phyloP scores from a whole-genome alignment of 495 filamentous ascomycete species.

The Chaetomidium leptoderma region DNA sequence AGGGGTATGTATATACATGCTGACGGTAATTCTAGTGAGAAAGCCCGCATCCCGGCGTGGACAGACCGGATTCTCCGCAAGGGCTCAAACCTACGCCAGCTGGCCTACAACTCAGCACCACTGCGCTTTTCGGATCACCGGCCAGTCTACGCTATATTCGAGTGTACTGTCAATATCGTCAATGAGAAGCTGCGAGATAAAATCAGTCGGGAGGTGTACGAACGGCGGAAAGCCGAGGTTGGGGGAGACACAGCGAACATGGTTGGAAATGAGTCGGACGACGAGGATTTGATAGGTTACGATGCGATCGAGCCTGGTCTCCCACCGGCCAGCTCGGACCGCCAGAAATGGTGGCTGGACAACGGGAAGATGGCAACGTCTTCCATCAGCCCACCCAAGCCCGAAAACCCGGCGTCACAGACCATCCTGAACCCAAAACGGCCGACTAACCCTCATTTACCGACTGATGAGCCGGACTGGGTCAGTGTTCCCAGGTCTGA shows the following conservation, averaged over 20 bases:
- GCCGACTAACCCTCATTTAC: slow-evolving; percentile 75
- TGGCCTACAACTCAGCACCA: slow-evolving; percentile 70
- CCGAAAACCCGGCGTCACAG: slow-evolving; percentile 39
- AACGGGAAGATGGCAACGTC: slow-evolving; percentile 77
- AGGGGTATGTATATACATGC: background rate
- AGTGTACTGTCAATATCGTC: slow-evolving; percentile 73
- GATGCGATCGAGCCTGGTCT: slow-evolving; percentile 73
- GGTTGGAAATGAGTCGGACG: slow-evolving; percentile 55
- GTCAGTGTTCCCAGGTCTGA: slow-evolving; percentile 52
- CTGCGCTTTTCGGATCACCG: slow-evolving; percentile 89
- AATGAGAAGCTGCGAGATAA: slow-evolving; percentile 67
- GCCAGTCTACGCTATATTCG: slow-evolving; percentile 84
- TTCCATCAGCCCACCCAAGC: slow-evolving; percentile 57
- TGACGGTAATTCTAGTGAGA: slow-evolving; percentile 58
- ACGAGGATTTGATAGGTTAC: slow-evolving; percentile 70
- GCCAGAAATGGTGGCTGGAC: slow-evolving; percentile 91
- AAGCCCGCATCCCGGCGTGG: slow-evolving; percentile 92
- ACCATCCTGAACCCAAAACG: slow-evolving; percentile 65
- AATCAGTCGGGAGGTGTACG: slow-evolving; percentile 68
- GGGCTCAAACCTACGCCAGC: slow-evolving; percentile 76
- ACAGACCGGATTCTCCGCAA: slow-evolving; percentile 88
- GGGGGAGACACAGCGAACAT: slow-evolving; percentile 44
- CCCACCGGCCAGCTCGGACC: slow-evolving; percentile 85
- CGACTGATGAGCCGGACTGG: slow-evolving; percentile 73
- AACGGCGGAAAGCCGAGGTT: slow-evolving; percentile 58